phyloP scores from a whole-genome alignment of 1,284 basidiomycete genomes.

The Pulveroboletus sp. region DNA sequence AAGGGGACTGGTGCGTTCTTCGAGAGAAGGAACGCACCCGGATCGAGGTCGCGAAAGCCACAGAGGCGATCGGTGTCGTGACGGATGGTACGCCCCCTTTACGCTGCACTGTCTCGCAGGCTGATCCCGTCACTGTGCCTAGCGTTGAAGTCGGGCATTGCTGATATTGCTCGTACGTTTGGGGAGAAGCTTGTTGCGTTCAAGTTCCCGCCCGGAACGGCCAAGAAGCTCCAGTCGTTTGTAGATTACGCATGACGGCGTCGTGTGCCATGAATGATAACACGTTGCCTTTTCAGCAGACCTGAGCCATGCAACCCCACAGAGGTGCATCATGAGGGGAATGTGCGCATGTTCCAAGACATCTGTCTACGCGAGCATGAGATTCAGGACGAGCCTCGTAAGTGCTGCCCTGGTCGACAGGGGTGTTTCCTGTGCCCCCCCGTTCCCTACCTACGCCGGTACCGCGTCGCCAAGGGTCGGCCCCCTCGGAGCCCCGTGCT shows the following conservation, averaged over 20 bases:
- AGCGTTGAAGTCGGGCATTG: conserved; percentile 37
- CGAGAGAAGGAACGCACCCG: conserved; percentile 33
- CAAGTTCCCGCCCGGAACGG: conserved; percentile 67
- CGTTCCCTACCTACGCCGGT: too few species aligned
- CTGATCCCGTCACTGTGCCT: conserved; percentile 4
- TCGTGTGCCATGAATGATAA: too few species aligned
- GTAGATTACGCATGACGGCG: conserved; percentile 48
- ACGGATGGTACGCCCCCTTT: conserved; percentile 45
- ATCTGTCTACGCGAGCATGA: too few species aligned
- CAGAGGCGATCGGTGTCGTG: conserved; percentile 53
- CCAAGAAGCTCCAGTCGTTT: conserved; percentile 65
- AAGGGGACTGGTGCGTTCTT: neutral
- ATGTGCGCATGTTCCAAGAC: too few species aligned
- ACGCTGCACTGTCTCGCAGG: neutral
- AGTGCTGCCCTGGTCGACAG: too few species aligned
- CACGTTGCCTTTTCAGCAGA: too few species aligned
- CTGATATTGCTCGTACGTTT: conserved; percentile 68
- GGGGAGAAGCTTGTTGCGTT: conserved; percentile 72
- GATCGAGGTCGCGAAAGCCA: conserved; percentile 47
- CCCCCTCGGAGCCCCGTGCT: too few species aligned
- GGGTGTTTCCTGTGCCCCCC: too few species aligned
- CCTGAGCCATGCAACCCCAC: too few species aligned
- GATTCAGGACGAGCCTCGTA: too few species aligned
- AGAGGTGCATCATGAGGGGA: too few species aligned
- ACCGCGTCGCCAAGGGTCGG: too few species aligned